These are phyloP conservation scores for Fusarium dimerum DNA, from an alignment of 2,329 filamentous ascomycete genomes.

Conservation along the genomic window DNA sequence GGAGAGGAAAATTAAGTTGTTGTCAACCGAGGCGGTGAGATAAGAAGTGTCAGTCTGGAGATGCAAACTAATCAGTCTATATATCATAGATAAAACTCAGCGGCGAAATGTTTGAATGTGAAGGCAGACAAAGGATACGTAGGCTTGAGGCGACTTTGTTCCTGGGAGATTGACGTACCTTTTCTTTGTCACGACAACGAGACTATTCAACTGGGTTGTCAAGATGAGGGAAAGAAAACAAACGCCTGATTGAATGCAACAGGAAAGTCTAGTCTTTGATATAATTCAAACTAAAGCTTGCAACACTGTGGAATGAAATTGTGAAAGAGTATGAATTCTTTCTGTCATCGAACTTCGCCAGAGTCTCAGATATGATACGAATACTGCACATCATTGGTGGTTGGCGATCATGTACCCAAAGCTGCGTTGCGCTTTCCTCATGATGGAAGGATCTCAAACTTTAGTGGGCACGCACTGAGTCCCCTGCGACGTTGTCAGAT, in stretches of 20 bases:
- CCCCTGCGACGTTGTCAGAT: not conserved
- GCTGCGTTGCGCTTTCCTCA: not conserved
- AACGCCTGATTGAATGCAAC: not conserved
- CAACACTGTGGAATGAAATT: not conserved
- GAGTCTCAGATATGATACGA: too few relatives aligned
- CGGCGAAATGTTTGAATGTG: not conserved
- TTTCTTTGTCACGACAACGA: not conserved
- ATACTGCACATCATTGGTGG: not conserved
- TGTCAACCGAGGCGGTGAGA: not conserved
- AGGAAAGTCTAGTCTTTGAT: not conserved
- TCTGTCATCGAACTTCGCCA: not conserved
- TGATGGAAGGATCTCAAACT: too few relatives aligned
- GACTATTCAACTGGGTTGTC: not conserved
- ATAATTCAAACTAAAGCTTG: not conserved
- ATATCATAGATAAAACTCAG: not conserved
- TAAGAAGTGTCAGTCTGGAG: not conserved
- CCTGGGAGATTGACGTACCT: not conserved
- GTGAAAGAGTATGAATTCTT: not conserved
- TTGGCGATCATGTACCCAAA: not conserved
- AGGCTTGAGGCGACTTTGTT: not conserved
- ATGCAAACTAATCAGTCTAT: not conserved
- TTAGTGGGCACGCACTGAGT: too few relatives aligned
- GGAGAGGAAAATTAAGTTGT: not conserved
- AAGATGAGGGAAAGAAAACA: not conserved
- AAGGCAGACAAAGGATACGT: not conserved